A percentile compares a stretch with the other conserved stretches of the same genome.
phyloP scores from a whole-genome alignment of 805 yeast genomes.

The Metschnikowia baotianmanensis region DNA sequence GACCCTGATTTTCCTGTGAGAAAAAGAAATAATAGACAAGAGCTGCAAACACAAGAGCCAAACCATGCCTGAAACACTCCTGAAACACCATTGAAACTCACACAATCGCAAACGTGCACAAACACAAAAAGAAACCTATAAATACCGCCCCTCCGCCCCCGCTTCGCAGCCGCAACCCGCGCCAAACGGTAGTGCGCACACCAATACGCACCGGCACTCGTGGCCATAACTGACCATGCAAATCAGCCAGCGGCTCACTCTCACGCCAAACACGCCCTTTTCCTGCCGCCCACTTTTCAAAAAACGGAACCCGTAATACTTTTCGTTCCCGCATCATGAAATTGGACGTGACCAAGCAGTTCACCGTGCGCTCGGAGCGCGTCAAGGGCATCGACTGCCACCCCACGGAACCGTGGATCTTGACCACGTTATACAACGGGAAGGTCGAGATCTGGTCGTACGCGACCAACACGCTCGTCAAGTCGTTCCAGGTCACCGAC shows the following conservation, averaged over 20 bases:
- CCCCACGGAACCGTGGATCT: conserved; percentile 96
- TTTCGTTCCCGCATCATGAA: conserved; percentile 35
- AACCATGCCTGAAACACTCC: too few relatives aligned
- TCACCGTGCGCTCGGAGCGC: conserved; percentile 90
- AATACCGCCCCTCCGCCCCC: background rate
- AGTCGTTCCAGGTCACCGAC: conserved; percentile 91
- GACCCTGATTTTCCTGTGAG: too few relatives aligned
- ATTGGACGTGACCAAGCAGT: conserved; percentile 62
- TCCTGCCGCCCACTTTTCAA: conserved; percentile 1
- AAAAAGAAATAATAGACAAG: too few relatives aligned
- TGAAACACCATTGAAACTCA: too few relatives aligned
- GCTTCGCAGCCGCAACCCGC: background rate
- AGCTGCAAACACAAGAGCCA: too few relatives aligned
- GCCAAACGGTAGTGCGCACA: conserved; percentile 14
- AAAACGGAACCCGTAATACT: too few relatives aligned
- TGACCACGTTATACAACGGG: conserved; percentile 89
- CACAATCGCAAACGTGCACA: too few relatives aligned
- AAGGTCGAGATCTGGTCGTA: conserved; percentile 91
- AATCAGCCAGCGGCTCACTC: conserved; percentile 1
- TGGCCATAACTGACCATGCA: conserved; percentile 11
- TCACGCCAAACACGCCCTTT: background rate
- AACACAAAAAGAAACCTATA: background rate
- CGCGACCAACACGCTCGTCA: conserved; percentile 79
- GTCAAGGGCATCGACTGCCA: conserved; percentile 98
- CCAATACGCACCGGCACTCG: conserved; percentile 13